Evolutionary conservation across 2,329 filamentous ascomycete species (phyloP), one percentile per base, ranked within the genome.

Genomic region (Scedosporium minutisporum): DNA sequence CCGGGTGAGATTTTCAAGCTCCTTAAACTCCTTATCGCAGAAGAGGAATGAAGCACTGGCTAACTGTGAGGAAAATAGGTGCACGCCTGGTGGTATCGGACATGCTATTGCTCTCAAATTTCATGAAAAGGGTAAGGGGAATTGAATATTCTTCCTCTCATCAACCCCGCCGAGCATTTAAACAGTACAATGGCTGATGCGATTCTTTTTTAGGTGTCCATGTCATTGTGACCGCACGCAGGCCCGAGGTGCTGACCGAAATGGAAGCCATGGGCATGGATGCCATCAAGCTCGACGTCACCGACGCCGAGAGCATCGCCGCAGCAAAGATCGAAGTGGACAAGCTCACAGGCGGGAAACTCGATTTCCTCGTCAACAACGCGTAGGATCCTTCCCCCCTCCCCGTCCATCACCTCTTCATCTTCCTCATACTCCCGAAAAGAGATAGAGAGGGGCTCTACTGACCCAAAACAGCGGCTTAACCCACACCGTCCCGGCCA

Each of bases 361-460:
- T 86, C 4, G 82, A 86, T 65, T 78, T 85, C 57, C 79, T 86
- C 18, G 77, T 86, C 58, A 86, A 85, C 71, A 86, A 86, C 64
- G 82, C 83, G 80, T 84, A 57, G 60, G 65, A 77, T 68, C 3
- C 1, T 53, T 7, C 16, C n/a, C 53, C 16, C 2, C 9, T 16
- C 14, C 41, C 57, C 58, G 18, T 33, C 23, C 38, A n/a, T 3
- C 51, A 33, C 18, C 38, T 41, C 21, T 53, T 29, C 3, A 18
- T 46, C 12, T n/a, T 21, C 42, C 9, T 18, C 23, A 18, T 16
- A 25, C 4, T 16, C 33, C 29, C 55, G 3, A 9, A 25, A 12
- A 3, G 10, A 14, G 12, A 41, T 58, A 10, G 18, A 51, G 6
- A 42, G 44, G 5, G 25, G 5, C 12, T 27, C 27, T 21, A 38